A percentile compares a stretch with the other conserved stretches of the same genome.
These are phyloP conservation scores for Hypomontagnella submonticulosa DNA, from an alignment of 495 filamentous ascomycete genomes.

Conservation along the genomic window DNA sequence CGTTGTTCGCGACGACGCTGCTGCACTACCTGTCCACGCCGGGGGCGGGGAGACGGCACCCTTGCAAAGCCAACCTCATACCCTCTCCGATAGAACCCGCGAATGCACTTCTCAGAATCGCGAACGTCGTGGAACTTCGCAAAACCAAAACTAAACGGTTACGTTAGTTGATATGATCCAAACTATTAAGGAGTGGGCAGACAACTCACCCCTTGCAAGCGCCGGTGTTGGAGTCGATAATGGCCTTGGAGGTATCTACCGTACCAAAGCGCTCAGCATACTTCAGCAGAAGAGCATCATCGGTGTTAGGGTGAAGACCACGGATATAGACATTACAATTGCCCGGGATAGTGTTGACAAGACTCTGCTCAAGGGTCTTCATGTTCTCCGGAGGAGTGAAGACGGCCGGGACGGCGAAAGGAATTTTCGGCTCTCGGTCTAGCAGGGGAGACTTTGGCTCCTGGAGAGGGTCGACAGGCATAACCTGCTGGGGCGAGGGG, in stretches of 20 bases:
- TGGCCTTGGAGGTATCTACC: conserved; percentile 94
- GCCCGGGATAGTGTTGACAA: conserved; percentile 87
- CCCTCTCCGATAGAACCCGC: conserved; percentile 90
- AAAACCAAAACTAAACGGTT: conserved; percentile 82
- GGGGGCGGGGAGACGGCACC: conserved; percentile 57
- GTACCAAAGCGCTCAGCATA: conserved; percentile 90
- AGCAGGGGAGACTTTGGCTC: conserved; percentile 69
- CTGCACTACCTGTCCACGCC: not conserved
- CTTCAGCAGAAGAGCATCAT: conserved; percentile 84
- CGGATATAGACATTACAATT: conserved; percentile 97
- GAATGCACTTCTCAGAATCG: conserved; percentile 94
- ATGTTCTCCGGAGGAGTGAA: conserved; percentile 78
- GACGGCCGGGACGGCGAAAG: conserved; percentile 86
- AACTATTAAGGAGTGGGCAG: not conserved
- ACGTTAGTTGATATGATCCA: conserved; percentile 32
- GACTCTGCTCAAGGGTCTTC: conserved; percentile 86
- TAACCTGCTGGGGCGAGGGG: conserved; percentile 71
- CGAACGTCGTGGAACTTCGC: conserved; percentile 89
- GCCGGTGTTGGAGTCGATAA: conserved; percentile 90
- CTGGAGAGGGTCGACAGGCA: conserved; percentile 51
- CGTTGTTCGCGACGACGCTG: not conserved
- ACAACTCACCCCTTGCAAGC: conserved; percentile 89
- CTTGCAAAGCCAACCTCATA: conserved; percentile 97
- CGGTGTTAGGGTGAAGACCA: conserved; percentile 91
- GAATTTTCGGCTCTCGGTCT: conserved; percentile 80